These are phyloP conservation scores for Wickerhamomyces bovis DNA, from an alignment of 805 yeast genomes.

Conservation along the genomic window DNA sequence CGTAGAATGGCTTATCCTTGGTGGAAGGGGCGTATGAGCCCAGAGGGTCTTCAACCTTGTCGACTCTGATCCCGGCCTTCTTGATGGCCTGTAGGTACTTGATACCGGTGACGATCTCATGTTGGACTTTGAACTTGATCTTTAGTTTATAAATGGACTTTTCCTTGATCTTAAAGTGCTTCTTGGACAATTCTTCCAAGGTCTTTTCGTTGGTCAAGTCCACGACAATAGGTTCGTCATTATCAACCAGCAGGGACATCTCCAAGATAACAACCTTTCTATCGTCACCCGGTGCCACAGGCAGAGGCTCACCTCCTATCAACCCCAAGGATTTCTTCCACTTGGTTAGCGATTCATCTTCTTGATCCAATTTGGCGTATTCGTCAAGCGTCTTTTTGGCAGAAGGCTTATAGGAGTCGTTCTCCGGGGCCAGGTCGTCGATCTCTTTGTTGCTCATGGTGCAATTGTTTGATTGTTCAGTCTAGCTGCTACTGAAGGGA, in stretches of 20 bases:
- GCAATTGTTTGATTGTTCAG: too few species aligned
- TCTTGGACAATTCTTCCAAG: slow-evolving; percentile 50
- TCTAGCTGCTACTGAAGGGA: too few species aligned
- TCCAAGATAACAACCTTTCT: slow-evolving; percentile 76
- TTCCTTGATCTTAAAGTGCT: slow-evolving; percentile 74
- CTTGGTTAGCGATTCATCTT: slow-evolving; percentile 82
- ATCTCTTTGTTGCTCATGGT: background rate
- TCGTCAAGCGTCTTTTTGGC: slow-evolving; percentile 77
- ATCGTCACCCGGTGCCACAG: slow-evolving; percentile 58
- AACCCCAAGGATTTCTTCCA: slow-evolving; percentile 91
- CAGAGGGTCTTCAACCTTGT: slow-evolving; percentile 78
- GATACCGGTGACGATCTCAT: slow-evolving; percentile 86
- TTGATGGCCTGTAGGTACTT: slow-evolving; percentile 80
- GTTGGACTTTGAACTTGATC: slow-evolving; percentile 79
- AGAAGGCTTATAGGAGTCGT: slow-evolving; percentile 46
- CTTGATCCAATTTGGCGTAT: slow-evolving; percentile 76
- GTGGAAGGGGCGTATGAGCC: slow-evolving; percentile 93
- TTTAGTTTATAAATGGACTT: slow-evolving; percentile 65
- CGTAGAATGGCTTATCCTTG: slow-evolving; percentile 69
- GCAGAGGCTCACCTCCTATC: slow-evolving; percentile 50
- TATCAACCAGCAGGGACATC: slow-evolving; percentile 65
- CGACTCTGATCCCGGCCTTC: slow-evolving; percentile 83
- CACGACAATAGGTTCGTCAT: slow-evolving; percentile 62
- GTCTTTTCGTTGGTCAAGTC: slow-evolving; percentile 60
- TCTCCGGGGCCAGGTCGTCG: slow-evolving; percentile 59